Conservation (phyloP, 1,284 basidiomycete species). For the Ganoderma leucocontextum region DNA sequence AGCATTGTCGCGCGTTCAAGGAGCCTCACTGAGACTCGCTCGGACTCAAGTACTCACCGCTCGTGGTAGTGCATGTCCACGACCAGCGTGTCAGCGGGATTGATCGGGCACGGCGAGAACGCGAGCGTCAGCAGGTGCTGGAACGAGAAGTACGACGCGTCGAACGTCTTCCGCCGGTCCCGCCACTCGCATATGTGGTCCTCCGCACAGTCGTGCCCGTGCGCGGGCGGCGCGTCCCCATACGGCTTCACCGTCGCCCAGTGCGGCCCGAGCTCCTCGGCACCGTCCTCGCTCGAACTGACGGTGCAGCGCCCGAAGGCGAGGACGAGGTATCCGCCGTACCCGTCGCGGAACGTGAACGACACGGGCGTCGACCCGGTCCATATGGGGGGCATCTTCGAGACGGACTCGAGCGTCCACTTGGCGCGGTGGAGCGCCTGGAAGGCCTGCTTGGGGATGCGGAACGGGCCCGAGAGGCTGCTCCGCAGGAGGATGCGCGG, state of each 20-base stretch:
- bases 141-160: constrained; percentile 7
- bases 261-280: background rate
- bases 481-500: constrained; percentile 8
- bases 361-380: background rate
- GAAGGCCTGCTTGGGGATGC: constrained; percentile 8
- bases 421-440: constrained; percentile 3
- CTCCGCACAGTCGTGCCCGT: background rate
- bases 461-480: constrained; percentile 7
- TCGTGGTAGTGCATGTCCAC: constrained; percentile 7
- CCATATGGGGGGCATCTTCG: constrained; percentile 3
- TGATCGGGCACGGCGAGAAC: constrained; percentile 15
- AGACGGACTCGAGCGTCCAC: constrained; percentile 1
- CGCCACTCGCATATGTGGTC: constrained; percentile 12
- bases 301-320: background rate
- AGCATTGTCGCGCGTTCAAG: too few relatives aligned
- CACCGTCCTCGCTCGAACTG: background rate
- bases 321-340: constrained; percentile 4
- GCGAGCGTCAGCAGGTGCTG: constrained; percentile 1
- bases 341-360: constrained; percentile 5
- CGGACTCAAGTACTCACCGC: background rate
- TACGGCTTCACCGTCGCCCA: constrained; percentile 7
- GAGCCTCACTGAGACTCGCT: too few relatives aligned
- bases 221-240: background rate
- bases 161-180: constrained; percentile 11
- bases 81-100: constrained; percentile 14